Evolutionary conservation across 1,139 yeast genomes (phyloP), one percentile per base, ranked within the genome.

Genomic region (Candida smagusa): DNA sequence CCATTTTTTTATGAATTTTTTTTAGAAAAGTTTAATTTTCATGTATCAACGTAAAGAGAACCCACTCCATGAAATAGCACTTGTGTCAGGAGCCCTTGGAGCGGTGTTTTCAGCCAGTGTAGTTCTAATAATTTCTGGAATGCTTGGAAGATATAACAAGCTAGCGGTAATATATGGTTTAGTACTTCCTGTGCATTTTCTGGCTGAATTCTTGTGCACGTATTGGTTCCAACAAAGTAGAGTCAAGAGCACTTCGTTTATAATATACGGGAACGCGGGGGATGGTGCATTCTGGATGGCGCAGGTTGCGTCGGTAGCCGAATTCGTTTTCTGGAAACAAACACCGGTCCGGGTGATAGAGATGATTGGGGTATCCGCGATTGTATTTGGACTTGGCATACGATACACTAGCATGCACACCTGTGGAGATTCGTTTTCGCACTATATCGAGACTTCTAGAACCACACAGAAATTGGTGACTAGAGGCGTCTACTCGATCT

Each of bases 361-460:
- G 11, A 8, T 35, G 29, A 6, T 39, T 8, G 66, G 63, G 1
- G 16, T 46, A 12, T 9, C 34, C 2, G 23, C 58, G 38, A 48
- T 52, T 0, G 22, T 43, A 1, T 13, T 31, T 16, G 72, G 72
- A 0, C 46, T 65, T 9, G 23, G 19, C 5, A 34, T 68, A 2
- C 45, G 75, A 13, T 52, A 49, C 9, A 13, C 49, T 22, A 64
- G 73, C 7, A 68, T 69, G 56, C 50, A 42, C 31, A 56, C 62
- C 3, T 63, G 72, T 39, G 73, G 73, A 0, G 49, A 46, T 12
- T 60, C 68, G 22, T 69, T 69, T 42, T 58, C 65, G 30, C 75
- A 69, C 45, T 41, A 46, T 29, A 45, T 55, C 11, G 52, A 51
- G 27, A 48, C 52, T 7, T 30, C 35, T 6, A 31, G 27, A 8